Conservation (phyloP, 805 yeast species). For the Pichia sporocuriosa region DNA sequence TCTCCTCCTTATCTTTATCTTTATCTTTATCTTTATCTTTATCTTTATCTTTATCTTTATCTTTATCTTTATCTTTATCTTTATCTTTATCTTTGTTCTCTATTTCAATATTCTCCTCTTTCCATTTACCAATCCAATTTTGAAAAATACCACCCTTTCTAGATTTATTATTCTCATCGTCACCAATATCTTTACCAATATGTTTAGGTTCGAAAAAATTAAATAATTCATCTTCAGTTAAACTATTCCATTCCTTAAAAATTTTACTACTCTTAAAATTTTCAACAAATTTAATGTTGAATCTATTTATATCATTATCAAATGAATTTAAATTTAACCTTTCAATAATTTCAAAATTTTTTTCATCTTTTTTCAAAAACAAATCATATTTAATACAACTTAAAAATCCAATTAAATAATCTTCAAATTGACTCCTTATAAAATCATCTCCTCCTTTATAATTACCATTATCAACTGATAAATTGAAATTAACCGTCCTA, state of each 20-base stretch:
- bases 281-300: slow-evolving; percentile 35
- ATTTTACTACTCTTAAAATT: slow-evolving; percentile 51
- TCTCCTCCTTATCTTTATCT: not conserved
- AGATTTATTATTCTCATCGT: slow-evolving; percentile 7
- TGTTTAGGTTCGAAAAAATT: slow-evolving; percentile 32
- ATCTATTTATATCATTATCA: slow-evolving; percentile 21
- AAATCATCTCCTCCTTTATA: slow-evolving; percentile 80
- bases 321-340: slow-evolving; percentile 18
- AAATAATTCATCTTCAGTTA: slow-evolving; percentile 66
- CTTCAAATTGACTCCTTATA: slow-evolving; percentile 83
- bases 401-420: slow-evolving; percentile 71
- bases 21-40: not conserved
- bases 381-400: slow-evolving; percentile 65
- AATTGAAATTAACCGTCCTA: slow-evolving; percentile 26
- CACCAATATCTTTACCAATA: slow-evolving; percentile 15
- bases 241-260: slow-evolving; percentile 44
- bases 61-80: not conserved
- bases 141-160: slow-evolving; percentile 3
- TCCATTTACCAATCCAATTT: slow-evolving; percentile 1
- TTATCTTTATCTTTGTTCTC: too few relatives aligned
- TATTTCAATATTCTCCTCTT: too few relatives aligned
- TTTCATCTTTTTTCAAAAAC: slow-evolving; percentile 37
- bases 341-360: slow-evolving; percentile 3
- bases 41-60: not conserved
- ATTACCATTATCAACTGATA: slow-evolving; percentile 32